phyloP scores from a whole-genome alignment of 1,284 basidiomycete genomes.

The Moesziomyces parantarcticus region DNA sequence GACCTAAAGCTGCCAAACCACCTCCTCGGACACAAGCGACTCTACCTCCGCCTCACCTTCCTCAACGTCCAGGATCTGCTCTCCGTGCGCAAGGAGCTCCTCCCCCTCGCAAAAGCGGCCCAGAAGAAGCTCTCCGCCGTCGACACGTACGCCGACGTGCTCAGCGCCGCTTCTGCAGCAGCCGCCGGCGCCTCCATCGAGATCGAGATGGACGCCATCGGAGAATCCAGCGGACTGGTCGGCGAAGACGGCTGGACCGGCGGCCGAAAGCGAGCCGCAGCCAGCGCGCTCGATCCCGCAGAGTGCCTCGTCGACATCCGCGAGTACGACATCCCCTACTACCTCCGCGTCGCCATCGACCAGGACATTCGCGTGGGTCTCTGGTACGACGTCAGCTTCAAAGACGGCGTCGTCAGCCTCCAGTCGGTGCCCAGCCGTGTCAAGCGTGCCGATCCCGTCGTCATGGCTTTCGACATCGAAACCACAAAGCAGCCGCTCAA shows the following conservation, averaged over 20 bases:
- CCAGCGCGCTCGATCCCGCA: conserved; percentile 76
- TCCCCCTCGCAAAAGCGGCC: conserved; percentile 89
- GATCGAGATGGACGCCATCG: conserved; percentile 51
- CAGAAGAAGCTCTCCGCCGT: conserved; percentile 93
- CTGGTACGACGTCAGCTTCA: conserved; percentile 89
- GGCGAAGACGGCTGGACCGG: conserved; percentile 46
- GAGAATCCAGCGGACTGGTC: conserved; percentile 65
- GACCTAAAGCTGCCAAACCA: conserved; percentile 97
- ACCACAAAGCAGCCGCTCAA: conserved; percentile 98
- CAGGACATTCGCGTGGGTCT: conserved; percentile 96
- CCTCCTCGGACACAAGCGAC: conserved; percentile 86
- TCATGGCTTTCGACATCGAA: conserved; percentile 99
- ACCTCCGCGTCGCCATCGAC: conserved; percentile 97
- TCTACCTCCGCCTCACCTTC: conserved; percentile 90
- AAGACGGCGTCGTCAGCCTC: conserved; percentile 83
- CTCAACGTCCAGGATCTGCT: conserved; percentile 92
- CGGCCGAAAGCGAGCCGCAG: conserved; percentile 31
- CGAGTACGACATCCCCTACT: conserved; percentile 97
- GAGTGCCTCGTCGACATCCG: conserved; percentile 93
- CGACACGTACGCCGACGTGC: conserved; percentile 98
- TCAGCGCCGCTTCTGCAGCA: conserved; percentile 71
- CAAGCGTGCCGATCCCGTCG: conserved; percentile 97
- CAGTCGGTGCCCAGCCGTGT: conserved; percentile 82
- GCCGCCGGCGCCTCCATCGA: conserved; percentile 39
- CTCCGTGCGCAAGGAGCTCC: conserved; percentile 83